Base-by-base conservation (phyloP, 2,329 filamentous ascomycete species). In the Berkeleyomyces basicola region DNA sequence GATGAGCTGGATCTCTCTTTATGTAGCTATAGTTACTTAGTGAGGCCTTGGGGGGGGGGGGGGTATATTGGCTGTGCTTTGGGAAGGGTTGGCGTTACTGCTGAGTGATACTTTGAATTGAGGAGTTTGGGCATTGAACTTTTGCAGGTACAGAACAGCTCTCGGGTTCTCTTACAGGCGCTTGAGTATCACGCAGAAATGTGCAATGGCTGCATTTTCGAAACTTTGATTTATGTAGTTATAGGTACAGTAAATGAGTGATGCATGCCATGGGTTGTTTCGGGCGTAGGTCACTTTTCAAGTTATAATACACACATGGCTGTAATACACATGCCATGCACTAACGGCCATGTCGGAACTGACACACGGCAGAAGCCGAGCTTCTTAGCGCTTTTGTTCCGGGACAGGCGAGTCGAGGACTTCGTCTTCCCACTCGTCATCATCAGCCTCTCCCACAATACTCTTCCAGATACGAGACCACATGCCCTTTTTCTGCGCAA, bases 401-500 rank as follows among this genome's bases (percentile, higher is more conserved):
- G 58, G 39, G 36, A 37, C 59, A 40, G 42, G 16, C 44, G 46
- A 66, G 9, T 75, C 73, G 23, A 75, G 68, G 62, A 79, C 77
- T n/a, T 85, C 81, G 66, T 82, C 79, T 64, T 85, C 82, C 67
- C 79, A 73, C 14, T 83, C 82, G 16, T 82, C 78, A 1, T 80
- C 82, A 23, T 81, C 77, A 3, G 78, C 76, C 62, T 77, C 74
- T 0, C 86, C 87, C 62, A 82, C 77, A 0, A 88, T 74, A 63
- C 82, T 82, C 63, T 78, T 81, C 84, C 87, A 92, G n/a, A 92
- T 82, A 14, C 90, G 80, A 66, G 84, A 81, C 90, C 89, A 93
- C 74, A 96, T 80, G 0, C 91, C 92, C 75, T 90, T 95, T 80
- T 99, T 99, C 74, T 95, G 89, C 62, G 87, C 82, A 73, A 97